phyloP scores from a whole-genome alignment of 78 protist genomes.

The Planoprotostelium fungivorum region DNA sequence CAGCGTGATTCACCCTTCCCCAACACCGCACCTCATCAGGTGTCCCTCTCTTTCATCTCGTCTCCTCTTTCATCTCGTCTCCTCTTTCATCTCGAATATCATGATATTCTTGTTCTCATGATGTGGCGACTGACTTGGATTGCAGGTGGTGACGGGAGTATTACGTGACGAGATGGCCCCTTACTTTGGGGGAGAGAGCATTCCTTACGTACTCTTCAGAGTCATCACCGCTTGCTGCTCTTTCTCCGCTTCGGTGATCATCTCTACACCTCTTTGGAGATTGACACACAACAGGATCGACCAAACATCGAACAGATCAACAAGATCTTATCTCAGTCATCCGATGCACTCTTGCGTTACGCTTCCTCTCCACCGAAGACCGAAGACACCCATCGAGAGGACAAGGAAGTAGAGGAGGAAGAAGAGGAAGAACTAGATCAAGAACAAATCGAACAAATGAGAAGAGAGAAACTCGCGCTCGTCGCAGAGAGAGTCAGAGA shows the following conservation, averaged over 20 bases:
- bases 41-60: too few relatives aligned
- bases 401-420: not conserved
- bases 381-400: not conserved
- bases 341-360: not conserved
- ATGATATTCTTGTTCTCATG: too few relatives aligned
- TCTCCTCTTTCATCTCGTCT: too few relatives aligned
- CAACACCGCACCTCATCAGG: not conserved
- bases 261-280: not conserved
- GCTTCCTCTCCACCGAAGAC: not conserved
- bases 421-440: not conserved
- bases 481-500: not conserved
- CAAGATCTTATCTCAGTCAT: not conserved
- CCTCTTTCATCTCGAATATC: too few relatives aligned
- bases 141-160: not conserved
- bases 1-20: not conserved
- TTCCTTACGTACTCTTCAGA: not conserved
- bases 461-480: not conserved
- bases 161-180: not conserved
- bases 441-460: not conserved
- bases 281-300: not conserved
- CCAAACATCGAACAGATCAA: not conserved
- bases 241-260: not conserved
- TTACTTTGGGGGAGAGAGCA: not conserved
- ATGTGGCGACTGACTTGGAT: too few relatives aligned
- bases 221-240: not conserved